A percentile compares a stretch with the other conserved stretches of the same genome.
phyloP scores from a whole-genome alignment of 805 yeast species.

The Myxozyma sirexii region DNA sequence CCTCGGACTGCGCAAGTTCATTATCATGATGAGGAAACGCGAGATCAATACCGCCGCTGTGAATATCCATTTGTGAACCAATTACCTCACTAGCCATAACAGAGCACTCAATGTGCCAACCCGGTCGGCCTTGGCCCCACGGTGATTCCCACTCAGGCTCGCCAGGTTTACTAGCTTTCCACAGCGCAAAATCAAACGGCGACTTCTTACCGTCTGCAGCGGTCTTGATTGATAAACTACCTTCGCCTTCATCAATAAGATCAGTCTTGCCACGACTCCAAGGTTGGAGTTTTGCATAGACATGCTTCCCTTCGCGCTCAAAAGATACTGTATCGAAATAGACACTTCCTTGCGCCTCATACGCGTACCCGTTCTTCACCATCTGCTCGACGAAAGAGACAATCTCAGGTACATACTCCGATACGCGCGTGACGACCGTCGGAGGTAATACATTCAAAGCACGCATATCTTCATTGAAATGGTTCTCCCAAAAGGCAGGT shows the following conservation, averaged over 20 bases:
- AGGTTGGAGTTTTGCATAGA: conserved; percentile 94
- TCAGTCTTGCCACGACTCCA: conserved; percentile 93
- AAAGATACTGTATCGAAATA: conserved; percentile 88
- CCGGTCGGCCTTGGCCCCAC: conserved; percentile 98
- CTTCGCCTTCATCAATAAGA: conserved; percentile 92
- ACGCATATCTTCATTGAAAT: conserved; percentile 83
- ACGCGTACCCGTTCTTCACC: conserved; percentile 78
- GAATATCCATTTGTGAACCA: conserved; percentile 86
- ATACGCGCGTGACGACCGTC: conserved; percentile 85
- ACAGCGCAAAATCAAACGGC: conserved; percentile 87
- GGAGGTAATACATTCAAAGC: conserved; percentile 83
- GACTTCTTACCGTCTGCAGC: conserved; percentile 64
- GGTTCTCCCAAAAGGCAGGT: conserved; percentile 87
- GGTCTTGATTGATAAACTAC: conserved; percentile 59
- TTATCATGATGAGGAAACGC: conserved; percentile 99
- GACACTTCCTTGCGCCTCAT: conserved; percentile 84
- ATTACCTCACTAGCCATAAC: conserved; percentile 94
- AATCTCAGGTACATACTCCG: conserved; percentile 51
- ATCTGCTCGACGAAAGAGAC: conserved; percentile 48
- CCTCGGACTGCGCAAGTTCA: conserved; percentile 96
- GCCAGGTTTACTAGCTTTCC: conserved; percentile 97
- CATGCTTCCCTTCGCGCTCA: conserved; percentile 71
- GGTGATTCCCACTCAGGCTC: conserved; percentile 95
- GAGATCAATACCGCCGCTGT: conserved; percentile 94
- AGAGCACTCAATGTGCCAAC: conserved; percentile 99